A percentile compares a stretch with the other conserved stretches of the same genome.
These are phyloP conservation scores for Sicyos baderoa DNA, from an alignment of 306 rosid genomes.

Conservation along the genomic window DNA sequence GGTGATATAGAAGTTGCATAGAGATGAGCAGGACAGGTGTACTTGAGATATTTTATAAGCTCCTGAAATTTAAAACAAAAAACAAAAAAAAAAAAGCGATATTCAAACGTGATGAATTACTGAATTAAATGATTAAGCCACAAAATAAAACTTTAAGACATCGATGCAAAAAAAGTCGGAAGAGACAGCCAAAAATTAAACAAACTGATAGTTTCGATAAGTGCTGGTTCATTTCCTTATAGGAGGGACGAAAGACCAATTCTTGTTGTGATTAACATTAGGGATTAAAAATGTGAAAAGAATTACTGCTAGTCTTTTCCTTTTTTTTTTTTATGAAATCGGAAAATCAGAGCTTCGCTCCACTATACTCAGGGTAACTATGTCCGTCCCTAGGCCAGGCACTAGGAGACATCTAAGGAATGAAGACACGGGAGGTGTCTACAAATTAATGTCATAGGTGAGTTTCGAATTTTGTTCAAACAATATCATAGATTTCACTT, in stretches of 20 bases:
- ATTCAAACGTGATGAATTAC: neutral
- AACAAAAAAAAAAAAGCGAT: neutral
- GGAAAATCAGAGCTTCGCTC: too few relatives aligned
- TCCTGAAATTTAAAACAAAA: slow-evolving; percentile 56
- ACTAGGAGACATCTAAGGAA: too few relatives aligned
- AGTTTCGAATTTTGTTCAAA: too few relatives aligned
- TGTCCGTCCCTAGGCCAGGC: too few relatives aligned
- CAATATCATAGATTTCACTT: too few relatives aligned
- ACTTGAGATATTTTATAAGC: slow-evolving; percentile 62
- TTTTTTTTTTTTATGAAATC: too few relatives aligned
- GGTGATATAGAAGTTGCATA: slow-evolving; percentile 92
- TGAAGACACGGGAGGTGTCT: too few relatives aligned
- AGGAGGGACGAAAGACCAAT: slow-evolving; percentile 6
- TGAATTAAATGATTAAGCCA: neutral
- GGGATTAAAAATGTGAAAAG: neutral
- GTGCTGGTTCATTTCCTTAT: neutral
- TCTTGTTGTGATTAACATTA: neutral
- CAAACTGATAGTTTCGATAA: neutral
- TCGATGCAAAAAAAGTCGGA: neutral
- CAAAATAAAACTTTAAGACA: slow-evolving; percentile 5
- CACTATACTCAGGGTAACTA: too few relatives aligned
- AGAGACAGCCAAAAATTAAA: slow-evolving; percentile 5
- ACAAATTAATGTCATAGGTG: too few relatives aligned
- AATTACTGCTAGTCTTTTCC: neutral
- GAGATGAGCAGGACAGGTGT: slow-evolving; percentile 84